Evolutionary conservation across 768 basidiomycete species (phyloP).

Genomic region (Tylopilus sp.): DNA sequence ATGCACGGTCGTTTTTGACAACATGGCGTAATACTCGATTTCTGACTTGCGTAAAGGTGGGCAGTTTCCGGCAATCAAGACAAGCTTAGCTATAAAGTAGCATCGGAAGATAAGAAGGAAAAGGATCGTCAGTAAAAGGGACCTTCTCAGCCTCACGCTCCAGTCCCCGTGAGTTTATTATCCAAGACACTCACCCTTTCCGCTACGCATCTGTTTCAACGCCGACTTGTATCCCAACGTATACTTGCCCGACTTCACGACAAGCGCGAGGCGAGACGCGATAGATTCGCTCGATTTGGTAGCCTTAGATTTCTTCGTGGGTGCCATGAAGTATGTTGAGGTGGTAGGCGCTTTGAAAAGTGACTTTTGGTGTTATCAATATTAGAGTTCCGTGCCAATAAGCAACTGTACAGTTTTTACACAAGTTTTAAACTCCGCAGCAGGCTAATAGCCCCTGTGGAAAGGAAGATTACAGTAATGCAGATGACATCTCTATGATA

Average conservation of each 20-base stretch:
- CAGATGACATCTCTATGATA: slow-evolving; percentile 75
- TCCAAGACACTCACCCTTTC: slow-evolving; percentile 77
- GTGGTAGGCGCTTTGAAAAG: slow-evolving; percentile 12
- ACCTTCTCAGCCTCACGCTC: slow-evolving; percentile 99
- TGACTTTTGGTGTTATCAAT: slow-evolving; percentile 4
- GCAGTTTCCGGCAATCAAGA: slow-evolving; percentile 98
- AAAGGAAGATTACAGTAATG: slow-evolving; percentile 47
- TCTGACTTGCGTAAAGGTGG: slow-evolving; percentile 99
- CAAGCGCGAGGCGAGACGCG: slow-evolving; percentile 86
- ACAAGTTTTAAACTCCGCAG: slow-evolving; percentile 23
- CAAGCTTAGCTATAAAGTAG: slow-evolving; percentile 78
- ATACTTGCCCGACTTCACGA: slow-evolving; percentile 99
- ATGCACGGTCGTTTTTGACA: slow-evolving; percentile 98
- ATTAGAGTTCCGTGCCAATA: slow-evolving; percentile 16
- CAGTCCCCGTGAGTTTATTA: slow-evolving; percentile 77
- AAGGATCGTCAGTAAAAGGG: slow-evolving; percentile 68
- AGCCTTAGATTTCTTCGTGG: slow-evolving; percentile 93
- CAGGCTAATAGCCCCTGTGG: slow-evolving; percentile 4
- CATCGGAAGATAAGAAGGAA: slow-evolving; percentile 22
- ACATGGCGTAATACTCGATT: slow-evolving; percentile 99
- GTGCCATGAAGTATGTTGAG: slow-evolving; percentile 66
- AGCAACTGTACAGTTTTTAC: slow-evolving; percentile 31
- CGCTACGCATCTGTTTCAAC: slow-evolving; percentile 95
- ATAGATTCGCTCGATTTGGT: slow-evolving; percentile 93
- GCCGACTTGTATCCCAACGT: slow-evolving; percentile 96